These are phyloP conservation scores for Chaetoscypha palmicola DNA, from an alignment of 2,329 filamentous ascomycete species.

Conservation along the genomic window DNA sequence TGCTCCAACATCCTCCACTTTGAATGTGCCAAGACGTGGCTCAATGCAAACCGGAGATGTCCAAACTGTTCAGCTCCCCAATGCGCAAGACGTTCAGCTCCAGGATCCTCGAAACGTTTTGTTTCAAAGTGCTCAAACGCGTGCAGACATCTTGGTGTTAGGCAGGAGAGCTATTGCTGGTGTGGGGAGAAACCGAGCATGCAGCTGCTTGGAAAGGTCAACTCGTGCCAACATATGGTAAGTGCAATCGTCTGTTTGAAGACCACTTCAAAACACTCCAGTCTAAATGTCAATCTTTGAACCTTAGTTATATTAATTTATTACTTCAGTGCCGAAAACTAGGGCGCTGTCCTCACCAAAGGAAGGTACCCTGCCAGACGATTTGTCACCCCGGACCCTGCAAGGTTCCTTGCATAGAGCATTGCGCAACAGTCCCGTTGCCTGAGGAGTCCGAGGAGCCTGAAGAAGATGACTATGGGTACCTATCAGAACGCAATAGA, in stretches of 20 bases:
- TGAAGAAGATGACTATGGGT: neutral
- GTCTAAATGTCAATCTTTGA: neutral
- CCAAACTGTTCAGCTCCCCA: too few species aligned
- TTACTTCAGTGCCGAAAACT: neutral
- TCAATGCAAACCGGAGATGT: too few species aligned
- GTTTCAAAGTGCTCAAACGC: neutral
- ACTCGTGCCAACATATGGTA: neutral
- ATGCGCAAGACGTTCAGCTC: neutral
- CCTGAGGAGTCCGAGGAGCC: neutral
- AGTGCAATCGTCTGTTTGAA: neutral
- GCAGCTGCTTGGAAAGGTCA: neutral
- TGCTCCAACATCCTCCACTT: slow-evolving; percentile 15
- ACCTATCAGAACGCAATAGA: too few species aligned
- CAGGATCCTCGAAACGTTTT: neutral
- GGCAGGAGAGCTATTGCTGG: neutral
- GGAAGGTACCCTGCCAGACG: slow-evolving; percentile 3
- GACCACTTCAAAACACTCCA: too few species aligned
- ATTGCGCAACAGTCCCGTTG: neutral
- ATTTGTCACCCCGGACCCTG: slow-evolving; percentile 21
- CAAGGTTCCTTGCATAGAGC: slow-evolving; percentile 4
- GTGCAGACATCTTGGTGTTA: too few species aligned
- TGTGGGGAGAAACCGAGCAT: neutral
- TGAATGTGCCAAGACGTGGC: slow-evolving; percentile 8
- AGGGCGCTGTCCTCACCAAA: neutral
- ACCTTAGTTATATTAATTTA: neutral